Base-by-base conservation (phyloP, 441 rosid genomes). In the Flueggea neowawraea region DNA sequence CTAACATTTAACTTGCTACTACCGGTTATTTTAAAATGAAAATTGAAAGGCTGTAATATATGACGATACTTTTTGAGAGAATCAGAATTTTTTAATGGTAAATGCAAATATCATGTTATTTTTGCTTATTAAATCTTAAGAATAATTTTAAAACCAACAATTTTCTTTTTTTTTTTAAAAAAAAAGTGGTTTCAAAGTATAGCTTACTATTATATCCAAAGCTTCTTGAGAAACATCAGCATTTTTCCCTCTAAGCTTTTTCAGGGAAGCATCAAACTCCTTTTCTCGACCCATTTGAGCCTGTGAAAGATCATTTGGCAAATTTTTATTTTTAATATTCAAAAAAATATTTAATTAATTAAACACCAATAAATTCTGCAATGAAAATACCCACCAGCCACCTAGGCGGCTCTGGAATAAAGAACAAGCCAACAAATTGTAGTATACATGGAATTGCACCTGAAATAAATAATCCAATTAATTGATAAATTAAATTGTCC, bases 331-430 rank as follows among this genome's bases (percentile, higher is more conserved):
- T n/a, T n/a, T n/a, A n/a, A n/a, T n/a, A n/a, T n/a, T n/a, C n/a
- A n/a, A n/a, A n/a, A n/a, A 22, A 22, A 22, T 22, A 22, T 22
- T 22, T 22, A 22, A 22, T 22, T 22, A 22, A 22, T 22, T 22
- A 22, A 2, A n/a, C 12, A n/a, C 15, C 6, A 4, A 12, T 10
- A 13, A 0, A 36, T 8, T 3, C 32, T 33, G n/a, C 57, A 50
- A 22, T 22, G 50, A 17, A 33, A 17, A 13, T 54, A 53, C 73
- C 63, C 67, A 85, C 90, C 79, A 86, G 73, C 92, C 88, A 86
- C 72, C 92, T 75, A 2, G 90, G 90, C 64, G 92, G 84, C 65
- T 88, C 90, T 0, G 90, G 88, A 64, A 84, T 81, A 57, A 82
- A 84, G 68, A 85, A 83, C 11, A 83, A 55, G 52, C 86, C 77